Conservation (phyloP, 1,284 basidiomycete species). For the Irpex sp. region DNA sequence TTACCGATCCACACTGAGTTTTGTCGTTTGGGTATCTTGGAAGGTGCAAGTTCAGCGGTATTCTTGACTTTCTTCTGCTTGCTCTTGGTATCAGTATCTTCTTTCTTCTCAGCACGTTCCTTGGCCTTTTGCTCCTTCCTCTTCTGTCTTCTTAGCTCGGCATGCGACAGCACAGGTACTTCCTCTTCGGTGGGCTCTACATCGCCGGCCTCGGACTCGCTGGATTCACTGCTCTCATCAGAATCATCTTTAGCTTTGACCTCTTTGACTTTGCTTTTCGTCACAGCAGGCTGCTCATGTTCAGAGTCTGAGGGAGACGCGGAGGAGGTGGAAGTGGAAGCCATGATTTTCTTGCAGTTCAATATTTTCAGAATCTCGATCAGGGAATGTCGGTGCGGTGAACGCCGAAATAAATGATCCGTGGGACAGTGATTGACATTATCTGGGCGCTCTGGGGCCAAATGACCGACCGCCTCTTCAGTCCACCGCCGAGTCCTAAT, state of each 20-base stretch:
- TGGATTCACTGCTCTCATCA: slow-evolving; percentile 4
- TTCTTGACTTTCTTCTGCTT: slow-evolving; percentile 33
- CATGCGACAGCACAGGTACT: slow-evolving; percentile 65
- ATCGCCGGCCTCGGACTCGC: slow-evolving; percentile 18
- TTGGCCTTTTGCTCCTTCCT: slow-evolving; percentile 38
- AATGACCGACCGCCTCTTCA: not conserved
- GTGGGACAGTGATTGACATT: not conserved
- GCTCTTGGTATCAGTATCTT: slow-evolving; percentile 32
- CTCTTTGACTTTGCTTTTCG: not conserved
- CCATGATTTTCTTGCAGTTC: slow-evolving; percentile 9
- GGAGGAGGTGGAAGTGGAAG: slow-evolving; percentile 14
- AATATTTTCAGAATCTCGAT: slow-evolving; percentile 1
- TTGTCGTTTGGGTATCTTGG: slow-evolving; percentile 48
- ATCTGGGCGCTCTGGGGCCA: not conserved
- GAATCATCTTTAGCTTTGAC: slow-evolving; percentile 10
- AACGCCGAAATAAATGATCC: not conserved
- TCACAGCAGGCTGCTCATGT: slow-evolving; percentile 5
- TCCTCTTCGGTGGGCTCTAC: slow-evolving; percentile 26
- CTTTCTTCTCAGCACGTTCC: not conserved
- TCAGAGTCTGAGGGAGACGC: slow-evolving; percentile 18
- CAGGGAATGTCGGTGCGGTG: not conserved
- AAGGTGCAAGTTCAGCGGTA: slow-evolving; percentile 25
- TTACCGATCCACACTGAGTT: slow-evolving; percentile 97
- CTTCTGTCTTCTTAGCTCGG: slow-evolving; percentile 63
- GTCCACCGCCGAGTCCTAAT: not conserved